These are phyloP conservation scores for Neurospora intermedia DNA, from an alignment of 495 filamentous ascomycete species.

Conservation along the genomic window DNA sequence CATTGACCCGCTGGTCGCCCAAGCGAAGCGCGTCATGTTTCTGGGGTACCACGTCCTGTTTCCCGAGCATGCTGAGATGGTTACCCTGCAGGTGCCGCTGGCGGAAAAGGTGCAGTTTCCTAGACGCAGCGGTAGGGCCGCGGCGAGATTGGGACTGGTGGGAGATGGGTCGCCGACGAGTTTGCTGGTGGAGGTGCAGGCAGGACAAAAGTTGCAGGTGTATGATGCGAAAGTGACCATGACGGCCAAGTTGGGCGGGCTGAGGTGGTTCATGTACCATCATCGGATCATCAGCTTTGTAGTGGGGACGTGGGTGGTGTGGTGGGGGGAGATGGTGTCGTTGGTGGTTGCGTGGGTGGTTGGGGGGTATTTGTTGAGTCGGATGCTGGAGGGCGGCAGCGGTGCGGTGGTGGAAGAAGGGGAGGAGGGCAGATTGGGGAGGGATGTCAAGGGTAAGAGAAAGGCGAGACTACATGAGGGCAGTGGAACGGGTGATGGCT, in stretches of 20 bases:
- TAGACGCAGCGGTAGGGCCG: slow-evolving; percentile 5
- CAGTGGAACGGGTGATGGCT: not conserved
- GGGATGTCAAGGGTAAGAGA: not conserved
- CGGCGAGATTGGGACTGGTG: slow-evolving; percentile 57
- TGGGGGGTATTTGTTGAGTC: not conserved
- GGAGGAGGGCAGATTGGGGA: too few species aligned
- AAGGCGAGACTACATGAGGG: not conserved
- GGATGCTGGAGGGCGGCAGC: not conserved
- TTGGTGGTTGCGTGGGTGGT: slow-evolving; percentile 29
- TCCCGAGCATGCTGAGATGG: slow-evolving; percentile 30
- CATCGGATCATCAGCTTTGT: slow-evolving; percentile 59
- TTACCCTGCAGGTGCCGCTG: slow-evolving; percentile 54
- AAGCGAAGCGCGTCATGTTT: slow-evolving; percentile 31
- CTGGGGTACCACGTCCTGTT: slow-evolving; percentile 33
- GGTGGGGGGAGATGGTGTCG: slow-evolving; percentile 56
- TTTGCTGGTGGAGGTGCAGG: slow-evolving; percentile 56
- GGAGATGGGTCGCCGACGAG: slow-evolving; percentile 45
- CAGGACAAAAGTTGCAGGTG: slow-evolving; percentile 55
- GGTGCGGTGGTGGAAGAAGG: not conserved
- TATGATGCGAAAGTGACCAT: slow-evolving; percentile 62
- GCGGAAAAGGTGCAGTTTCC: not conserved
- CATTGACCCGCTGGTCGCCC: slow-evolving; percentile 25
- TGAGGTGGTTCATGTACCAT: slow-evolving; percentile 80
- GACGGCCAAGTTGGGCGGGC: slow-evolving; percentile 57
- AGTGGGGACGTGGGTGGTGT: slow-evolving; percentile 59